Evolutionary conservation across 306 rosid species (phyloP).

Genomic region (Pterocarpus macrocarpus): DNA sequence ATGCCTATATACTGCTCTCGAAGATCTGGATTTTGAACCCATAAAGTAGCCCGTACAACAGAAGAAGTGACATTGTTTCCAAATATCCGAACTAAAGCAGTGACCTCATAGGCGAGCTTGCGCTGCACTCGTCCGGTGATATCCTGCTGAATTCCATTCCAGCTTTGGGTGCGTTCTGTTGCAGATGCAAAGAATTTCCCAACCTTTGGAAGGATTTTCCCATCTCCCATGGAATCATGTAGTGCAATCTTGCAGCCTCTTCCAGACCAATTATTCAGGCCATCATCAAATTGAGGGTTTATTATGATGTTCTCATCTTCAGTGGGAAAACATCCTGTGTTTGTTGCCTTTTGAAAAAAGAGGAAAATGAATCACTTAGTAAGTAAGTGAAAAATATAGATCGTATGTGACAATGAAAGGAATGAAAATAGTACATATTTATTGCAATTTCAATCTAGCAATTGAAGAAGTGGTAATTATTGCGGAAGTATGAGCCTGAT

Average conservation of each 20-base stretch:
- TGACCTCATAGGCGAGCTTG: conserved; percentile 81
- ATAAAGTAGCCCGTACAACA: conserved; percentile 80
- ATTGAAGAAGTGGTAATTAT: conserved; percentile 4
- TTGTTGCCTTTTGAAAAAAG: conserved; percentile 47
- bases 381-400: conserved; percentile 2
- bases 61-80: conserved; percentile 80
- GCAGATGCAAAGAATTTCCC: conserved; percentile 87
- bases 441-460: conserved; percentile 17
- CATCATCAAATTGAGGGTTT: conserved; percentile 85
- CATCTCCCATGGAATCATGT: conserved; percentile 78
- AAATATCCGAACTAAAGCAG: conserved; percentile 77
- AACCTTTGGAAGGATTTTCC: conserved; percentile 72
- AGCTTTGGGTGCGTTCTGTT: conserved; percentile 82
- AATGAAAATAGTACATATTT: conserved; percentile 9
- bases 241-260: conserved; percentile 90
- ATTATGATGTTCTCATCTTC: conserved; percentile 67
- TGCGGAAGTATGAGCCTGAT: neutral
- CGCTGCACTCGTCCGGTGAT: conserved; percentile 87
- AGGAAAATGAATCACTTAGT: conserved; percentile 7
- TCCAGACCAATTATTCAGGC: conserved; percentile 87
- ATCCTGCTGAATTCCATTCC: conserved; percentile 97
- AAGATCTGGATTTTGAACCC: conserved; percentile 74
- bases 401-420: conserved; percentile 6
- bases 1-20: conserved; percentile 92
- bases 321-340: conserved; percentile 30